Conservation (phyloP, 192 early-diverging fungal species). For the Linderina pennispora region DNA sequence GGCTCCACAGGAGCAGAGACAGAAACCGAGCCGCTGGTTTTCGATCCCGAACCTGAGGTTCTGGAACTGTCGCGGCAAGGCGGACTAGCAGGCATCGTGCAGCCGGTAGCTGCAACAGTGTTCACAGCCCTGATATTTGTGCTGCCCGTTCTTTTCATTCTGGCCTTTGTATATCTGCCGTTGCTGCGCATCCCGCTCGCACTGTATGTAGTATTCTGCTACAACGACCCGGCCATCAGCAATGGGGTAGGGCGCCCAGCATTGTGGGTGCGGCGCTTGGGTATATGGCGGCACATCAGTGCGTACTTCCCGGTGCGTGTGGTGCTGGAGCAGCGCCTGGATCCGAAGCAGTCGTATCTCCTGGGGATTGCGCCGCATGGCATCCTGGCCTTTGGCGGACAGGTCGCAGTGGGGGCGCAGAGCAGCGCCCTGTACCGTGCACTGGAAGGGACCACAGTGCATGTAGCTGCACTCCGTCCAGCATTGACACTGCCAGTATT, state of each 20-base stretch:
- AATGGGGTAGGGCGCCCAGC: conserved; percentile 52
- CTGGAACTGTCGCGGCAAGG: conserved; percentile 20
- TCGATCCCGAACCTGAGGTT: conserved; percentile 33
- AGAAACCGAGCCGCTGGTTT: conserved; percentile 25
- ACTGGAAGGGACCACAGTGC: conserved; percentile 68
- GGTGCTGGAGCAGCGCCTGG: conserved; percentile 73
- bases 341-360: conserved; percentile 79
- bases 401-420: conserved; percentile 78
- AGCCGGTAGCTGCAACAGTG: conserved; percentile 18
- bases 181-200: conserved; percentile 29
- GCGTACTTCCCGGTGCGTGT: conserved; percentile 78
- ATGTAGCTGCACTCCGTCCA: conserved; percentile 56
- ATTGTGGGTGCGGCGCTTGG: conserved; percentile 47
- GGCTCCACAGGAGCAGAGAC: conserved; percentile 32
- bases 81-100: conserved; percentile 16
- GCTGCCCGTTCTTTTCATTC: conserved; percentile 16
- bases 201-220: conserved; percentile 31
- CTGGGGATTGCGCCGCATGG: conserved; percentile 89
- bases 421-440: conserved; percentile 62
- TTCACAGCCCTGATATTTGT: conserved; percentile 30
- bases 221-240: conserved; percentile 27
- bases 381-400: conserved; percentile 79
- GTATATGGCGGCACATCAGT: conserved; percentile 71
- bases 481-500: conserved; percentile 83
- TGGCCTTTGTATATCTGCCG: conserved; percentile 13